Conservation (phyloP, 805 yeast genomes). For the Sugiyamaella smithiae region DNA sequence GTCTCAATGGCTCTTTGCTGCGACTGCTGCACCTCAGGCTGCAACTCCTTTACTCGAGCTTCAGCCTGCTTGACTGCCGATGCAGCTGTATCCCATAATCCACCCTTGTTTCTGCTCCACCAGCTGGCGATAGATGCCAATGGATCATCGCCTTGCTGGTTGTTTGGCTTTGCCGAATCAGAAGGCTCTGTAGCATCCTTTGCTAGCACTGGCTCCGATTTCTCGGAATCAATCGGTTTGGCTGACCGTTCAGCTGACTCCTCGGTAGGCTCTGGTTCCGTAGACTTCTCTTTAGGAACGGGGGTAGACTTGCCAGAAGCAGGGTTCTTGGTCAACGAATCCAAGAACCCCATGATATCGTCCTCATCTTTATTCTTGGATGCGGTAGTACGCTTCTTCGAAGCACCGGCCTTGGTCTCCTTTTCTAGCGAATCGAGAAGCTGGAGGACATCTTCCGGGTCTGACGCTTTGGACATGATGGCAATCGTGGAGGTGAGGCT, state of each 20-base stretch:
- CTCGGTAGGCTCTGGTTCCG: background rate
- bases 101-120: conserved; percentile 39
- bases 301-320: conserved; percentile 26
- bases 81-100: conserved; percentile 39
- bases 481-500: background rate
- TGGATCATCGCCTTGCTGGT: conserved; percentile 27
- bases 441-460: conserved; percentile 38
- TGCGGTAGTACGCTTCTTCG: conserved; percentile 12
- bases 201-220: conserved; percentile 1
- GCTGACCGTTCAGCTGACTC: background rate
- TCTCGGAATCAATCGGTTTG: background rate
- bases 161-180: background rate
- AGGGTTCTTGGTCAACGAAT: conserved; percentile 35
- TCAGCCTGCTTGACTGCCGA: conserved; percentile 43
- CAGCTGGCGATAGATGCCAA: conserved; percentile 33
- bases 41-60: conserved; percentile 38
- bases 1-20: conserved; percentile 21
- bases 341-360: conserved; percentile 43
- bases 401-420: conserved; percentile 22
- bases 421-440: conserved; percentile 39
- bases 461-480: conserved; percentile 8
- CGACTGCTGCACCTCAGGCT: conserved; percentile 32
- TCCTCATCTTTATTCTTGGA: conserved; percentile 30
- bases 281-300: conserved; percentile 4
- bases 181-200: background rate